Base-by-base conservation (phyloP, 495 filamentous ascomycete genomes). In the Aspergillus bertholletiae region DNA sequence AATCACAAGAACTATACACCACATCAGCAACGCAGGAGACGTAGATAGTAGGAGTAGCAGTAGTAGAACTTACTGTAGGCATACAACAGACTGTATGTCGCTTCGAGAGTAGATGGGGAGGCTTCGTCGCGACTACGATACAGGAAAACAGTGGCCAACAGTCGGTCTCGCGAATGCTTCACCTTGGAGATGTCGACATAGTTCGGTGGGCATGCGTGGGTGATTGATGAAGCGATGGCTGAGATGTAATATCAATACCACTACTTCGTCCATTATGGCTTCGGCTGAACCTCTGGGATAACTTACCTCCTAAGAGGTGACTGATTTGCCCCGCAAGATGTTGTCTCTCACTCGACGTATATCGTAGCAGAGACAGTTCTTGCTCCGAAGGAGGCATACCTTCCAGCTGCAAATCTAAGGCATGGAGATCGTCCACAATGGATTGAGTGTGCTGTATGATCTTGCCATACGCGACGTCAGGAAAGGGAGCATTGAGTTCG, bases 361-460 rank as follows among this genome's bases (percentile, higher is more conserved):
- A 88, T 51, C 83, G 78, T 35, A 97, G 74, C 41, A 97, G 80
- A 20, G 83, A 81, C 43, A 85, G 79, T 68, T 97, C 94, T 1
- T 91, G 90, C 43, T 88, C 82, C 9, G 83, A 91, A 20, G 89
- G 81, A 24, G 80, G 81, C 6, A 87, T 78, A 45, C 89, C 87
- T 65, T 92, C 92, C 68, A 96, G 89, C 59, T 96, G 85, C 2
- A 96, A 83, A 61, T 92, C 95, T 86, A 98, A 95, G 32, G 93
- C 90, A 65, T 96, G 88, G 66, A 97, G 95, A 22, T 88, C 84
- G 70, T 97, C 91, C 12, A 97, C 82, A 68, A 96, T 89, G 34
- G 84, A 82, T 39, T 86, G 81, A 2, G 92, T 96, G 23, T 87
- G 86, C 12, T 82, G 80, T 62, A 96, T 78, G 41, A 97, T 85